A percentile compares a stretch with the other conserved stretches of the same genome.
These are phyloP conservation scores for Chalaropsis thielavioides DNA, from an alignment of 2,329 filamentous ascomycete species.

Conservation along the genomic window DNA sequence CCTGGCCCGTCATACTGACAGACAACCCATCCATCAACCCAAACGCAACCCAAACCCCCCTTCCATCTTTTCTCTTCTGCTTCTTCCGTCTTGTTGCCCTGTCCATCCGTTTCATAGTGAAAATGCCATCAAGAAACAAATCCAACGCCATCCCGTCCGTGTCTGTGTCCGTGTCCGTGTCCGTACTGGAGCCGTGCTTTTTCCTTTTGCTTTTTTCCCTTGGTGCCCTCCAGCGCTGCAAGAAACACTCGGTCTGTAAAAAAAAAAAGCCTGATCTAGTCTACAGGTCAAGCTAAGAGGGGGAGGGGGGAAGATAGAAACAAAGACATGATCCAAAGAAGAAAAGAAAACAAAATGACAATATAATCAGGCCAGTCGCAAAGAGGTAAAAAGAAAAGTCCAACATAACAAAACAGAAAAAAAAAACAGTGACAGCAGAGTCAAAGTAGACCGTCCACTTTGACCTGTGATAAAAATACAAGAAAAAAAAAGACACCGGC, in stretches of 20 bases:
- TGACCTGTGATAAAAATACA: constrained; percentile 9
- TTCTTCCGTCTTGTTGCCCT: background rate
- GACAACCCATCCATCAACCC: background rate
- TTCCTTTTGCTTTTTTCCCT: too few species aligned
- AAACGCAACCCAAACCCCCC: background rate
- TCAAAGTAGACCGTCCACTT: background rate
- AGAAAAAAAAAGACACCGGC: background rate
- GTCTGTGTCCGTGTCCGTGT: background rate
- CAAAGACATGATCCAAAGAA: constrained; percentile 6
- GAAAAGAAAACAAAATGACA: constrained; percentile 12
- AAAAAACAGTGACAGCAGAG: background rate
- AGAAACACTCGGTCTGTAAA: too few species aligned
- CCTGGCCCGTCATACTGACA: background rate
- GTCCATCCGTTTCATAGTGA: background rate
- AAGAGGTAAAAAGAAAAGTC: constrained; percentile 2
- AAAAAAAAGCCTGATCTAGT: background rate
- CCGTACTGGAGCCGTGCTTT: too few species aligned
- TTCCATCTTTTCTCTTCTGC: background rate
- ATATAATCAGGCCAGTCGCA: constrained; percentile 9
- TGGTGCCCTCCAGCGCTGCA: too few species aligned
- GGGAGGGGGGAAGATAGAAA: background rate
- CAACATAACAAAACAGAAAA: constrained; percentile 14
- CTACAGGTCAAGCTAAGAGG: background rate
- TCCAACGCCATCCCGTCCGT: background rate
- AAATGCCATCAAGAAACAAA: constrained; percentile 8